Conservation (phyloP, 164 flowering plant genomes). For the Piper betle region DNA sequence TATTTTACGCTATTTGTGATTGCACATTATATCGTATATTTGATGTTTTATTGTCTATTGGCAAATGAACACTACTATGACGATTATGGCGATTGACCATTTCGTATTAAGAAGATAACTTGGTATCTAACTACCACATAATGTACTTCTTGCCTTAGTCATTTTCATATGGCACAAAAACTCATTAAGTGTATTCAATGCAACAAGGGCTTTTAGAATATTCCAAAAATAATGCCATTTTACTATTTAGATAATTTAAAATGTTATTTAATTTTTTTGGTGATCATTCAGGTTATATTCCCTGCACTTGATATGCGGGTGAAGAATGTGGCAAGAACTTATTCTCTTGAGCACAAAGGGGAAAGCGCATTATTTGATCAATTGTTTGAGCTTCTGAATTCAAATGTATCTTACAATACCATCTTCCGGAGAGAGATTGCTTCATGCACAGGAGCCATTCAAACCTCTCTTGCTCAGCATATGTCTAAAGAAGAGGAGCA, state of each 20-base stretch:
- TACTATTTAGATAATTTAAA: slow-evolving; percentile 1
- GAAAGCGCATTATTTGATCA: slow-evolving; percentile 83
- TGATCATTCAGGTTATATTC: slow-evolving; percentile 65
- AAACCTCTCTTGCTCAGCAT: slow-evolving; percentile 81
- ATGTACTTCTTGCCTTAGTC: neutral
- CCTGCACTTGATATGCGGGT: slow-evolving; percentile 91
- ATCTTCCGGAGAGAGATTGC: slow-evolving; percentile 67
- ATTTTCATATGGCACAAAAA: neutral
- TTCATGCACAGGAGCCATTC: slow-evolving; percentile 73
- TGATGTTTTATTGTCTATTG: too few relatives aligned
- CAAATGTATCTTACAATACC: slow-evolving; percentile 43
- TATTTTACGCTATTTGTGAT: too few relatives aligned
- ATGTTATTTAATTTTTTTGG: neutral
- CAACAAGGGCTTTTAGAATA: neutral
- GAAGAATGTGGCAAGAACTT: slow-evolving; percentile 86
- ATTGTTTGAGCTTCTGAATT: slow-evolving; percentile 48
- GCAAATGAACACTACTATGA: too few relatives aligned
- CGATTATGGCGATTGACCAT: too few relatives aligned
- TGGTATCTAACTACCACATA: too few relatives aligned
- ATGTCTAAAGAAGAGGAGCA: slow-evolving; percentile 97
- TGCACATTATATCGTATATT: too few relatives aligned
- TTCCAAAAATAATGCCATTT: neutral
- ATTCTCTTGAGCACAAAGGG: slow-evolving; percentile 85
- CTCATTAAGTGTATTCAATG: too few relatives aligned
- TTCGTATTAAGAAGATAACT: too few relatives aligned